Evolutionary conservation across 2,329 filamentous ascomycete species (phyloP).

Genomic region (Fusarium sterilihyphosum): DNA sequence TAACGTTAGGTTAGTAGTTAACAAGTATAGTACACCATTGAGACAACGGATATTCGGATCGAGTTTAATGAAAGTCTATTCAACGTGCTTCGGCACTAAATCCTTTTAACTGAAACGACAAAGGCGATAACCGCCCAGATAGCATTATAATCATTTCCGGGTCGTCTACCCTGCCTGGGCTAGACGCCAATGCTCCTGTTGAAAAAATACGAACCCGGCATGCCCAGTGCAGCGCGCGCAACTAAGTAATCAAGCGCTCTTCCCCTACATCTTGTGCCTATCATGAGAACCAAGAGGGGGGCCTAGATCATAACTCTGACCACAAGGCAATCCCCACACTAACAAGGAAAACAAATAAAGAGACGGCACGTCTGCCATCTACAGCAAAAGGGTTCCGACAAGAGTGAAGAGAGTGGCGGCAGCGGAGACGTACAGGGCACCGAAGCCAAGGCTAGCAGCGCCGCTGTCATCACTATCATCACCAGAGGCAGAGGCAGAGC

Average conservation of each 20-base stretch:
- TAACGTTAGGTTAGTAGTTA: not conserved
- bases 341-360: constrained; percentile 21
- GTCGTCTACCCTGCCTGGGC: constrained; percentile 38
- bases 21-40: not conserved
- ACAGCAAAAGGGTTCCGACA: constrained; percentile 54
- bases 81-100: constrained; percentile 25
- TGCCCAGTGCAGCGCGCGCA: constrained; percentile 38
- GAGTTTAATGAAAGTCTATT: constrained; percentile 39
- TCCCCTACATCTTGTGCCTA: constrained; percentile 25
- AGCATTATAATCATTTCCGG: constrained; percentile 44
- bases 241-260: constrained; percentile 30
- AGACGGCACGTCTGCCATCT: constrained; percentile 34
- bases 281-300: constrained; percentile 36
- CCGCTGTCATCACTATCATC: constrained; percentile 47
- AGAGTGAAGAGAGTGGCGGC: constrained; percentile 50
- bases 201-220: constrained; percentile 39
- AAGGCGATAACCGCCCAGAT: constrained; percentile 41
- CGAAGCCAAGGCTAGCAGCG: constrained; percentile 44
- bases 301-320: constrained; percentile 1
- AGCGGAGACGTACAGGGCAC: constrained; percentile 50
- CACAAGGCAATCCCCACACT: constrained; percentile 15
- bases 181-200: constrained; percentile 42
- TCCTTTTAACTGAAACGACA: constrained; percentile 36
- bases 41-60: not conserved
- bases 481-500: constrained; percentile 12